Conservation (phyloP, 352 stramenopile genomes). For the Phytopythium kandeliae region DNA sequence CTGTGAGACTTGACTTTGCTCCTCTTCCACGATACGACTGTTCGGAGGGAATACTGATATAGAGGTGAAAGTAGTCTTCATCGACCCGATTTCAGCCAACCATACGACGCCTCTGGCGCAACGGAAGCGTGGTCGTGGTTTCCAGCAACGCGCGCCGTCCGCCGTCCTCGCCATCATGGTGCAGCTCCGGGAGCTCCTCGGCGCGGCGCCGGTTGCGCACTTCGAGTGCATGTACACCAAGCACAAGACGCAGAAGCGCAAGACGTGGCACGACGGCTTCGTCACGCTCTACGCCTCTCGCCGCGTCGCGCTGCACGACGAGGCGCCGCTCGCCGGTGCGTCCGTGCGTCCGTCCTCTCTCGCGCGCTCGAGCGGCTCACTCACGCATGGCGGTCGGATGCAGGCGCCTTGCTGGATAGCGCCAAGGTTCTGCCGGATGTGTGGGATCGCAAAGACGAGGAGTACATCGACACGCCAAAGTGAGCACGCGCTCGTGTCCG, state of each 20-base stretch:
- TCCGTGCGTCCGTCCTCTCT: not conserved
- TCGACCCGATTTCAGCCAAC: no score
- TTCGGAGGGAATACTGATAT: no score
- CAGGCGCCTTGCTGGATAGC: slow-evolving; percentile 55
- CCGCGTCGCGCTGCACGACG: slow-evolving; percentile 57
- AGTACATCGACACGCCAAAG: slow-evolving; percentile 51
- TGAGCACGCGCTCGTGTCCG: slow-evolving; percentile 9
- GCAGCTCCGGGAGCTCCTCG: slow-evolving; percentile 44
- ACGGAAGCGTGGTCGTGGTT: no score
- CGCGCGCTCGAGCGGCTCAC: not conserved
- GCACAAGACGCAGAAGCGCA: slow-evolving; percentile 85
- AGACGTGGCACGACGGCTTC: slow-evolving; percentile 80
- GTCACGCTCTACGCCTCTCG: slow-evolving; percentile 41
- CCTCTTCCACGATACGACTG: no score
- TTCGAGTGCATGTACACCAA: slow-evolving; percentile 87
- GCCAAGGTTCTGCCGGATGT: slow-evolving; percentile 37
- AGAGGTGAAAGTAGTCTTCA: no score
- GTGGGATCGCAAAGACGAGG: slow-evolving; percentile 63
- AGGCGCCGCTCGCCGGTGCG: slow-evolving; percentile 31
- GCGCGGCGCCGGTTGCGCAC: slow-evolving; percentile 31
- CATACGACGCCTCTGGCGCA: no score
- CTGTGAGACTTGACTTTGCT: no score
- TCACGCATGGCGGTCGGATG: slow-evolving; percentile 6
- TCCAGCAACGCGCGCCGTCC: no score
- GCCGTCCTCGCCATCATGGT: slow-evolving; percentile 38